Evolutionary conservation across 2,329 filamentous ascomycete species (phyloP), one percentile per base, ranked within the genome.

Genomic region (Ceratocystis diversiconidia): DNA sequence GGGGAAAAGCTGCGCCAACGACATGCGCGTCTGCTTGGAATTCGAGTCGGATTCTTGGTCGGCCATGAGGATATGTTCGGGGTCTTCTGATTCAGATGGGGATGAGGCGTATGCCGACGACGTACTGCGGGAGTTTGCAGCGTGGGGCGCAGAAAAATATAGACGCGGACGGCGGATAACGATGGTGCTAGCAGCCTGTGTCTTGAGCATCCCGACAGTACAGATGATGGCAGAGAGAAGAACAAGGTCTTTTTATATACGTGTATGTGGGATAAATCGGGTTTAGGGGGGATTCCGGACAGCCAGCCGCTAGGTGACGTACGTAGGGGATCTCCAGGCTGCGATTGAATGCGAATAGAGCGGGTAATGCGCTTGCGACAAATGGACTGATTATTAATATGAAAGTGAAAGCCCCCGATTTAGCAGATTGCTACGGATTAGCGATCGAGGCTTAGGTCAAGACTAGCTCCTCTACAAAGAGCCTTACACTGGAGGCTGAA

Each of bases 1-100:
- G 1, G 94, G 92, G 70, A 99, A 97, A 74, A 82, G 86, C 32
- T 71, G 72, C 25, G 69, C 69, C 57, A 72, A 68, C 50, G 72
- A 69, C 64, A 72, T 72, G 12, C 72, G 71, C 44, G 71, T 72
- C 28, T 70, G 69, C 36, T 69, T 25, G 72, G 69, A 17, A 68
- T 46, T 64, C 71, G 69, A 59, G 71, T 69, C 17, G 70, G 55
- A 66, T 65, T 65, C 62, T 68, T 68, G 44, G 65, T 68, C 30
- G 65, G 69, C 61, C 66, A 68, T 68, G 44, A 17, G 30, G 46
- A 52, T 71, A 69, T 61, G 73, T 69, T 1, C 67, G 61, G 70
- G 71, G 61, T 75, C 73, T 48, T 70, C 48, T 43, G 65, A 67
- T 66, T 65, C 36, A 52, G 68, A 68, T 59, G 66, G 36, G 36